Base-by-base conservation (phyloP, 1,284 basidiomycete genomes). In the Irpex lacteus region DNA sequence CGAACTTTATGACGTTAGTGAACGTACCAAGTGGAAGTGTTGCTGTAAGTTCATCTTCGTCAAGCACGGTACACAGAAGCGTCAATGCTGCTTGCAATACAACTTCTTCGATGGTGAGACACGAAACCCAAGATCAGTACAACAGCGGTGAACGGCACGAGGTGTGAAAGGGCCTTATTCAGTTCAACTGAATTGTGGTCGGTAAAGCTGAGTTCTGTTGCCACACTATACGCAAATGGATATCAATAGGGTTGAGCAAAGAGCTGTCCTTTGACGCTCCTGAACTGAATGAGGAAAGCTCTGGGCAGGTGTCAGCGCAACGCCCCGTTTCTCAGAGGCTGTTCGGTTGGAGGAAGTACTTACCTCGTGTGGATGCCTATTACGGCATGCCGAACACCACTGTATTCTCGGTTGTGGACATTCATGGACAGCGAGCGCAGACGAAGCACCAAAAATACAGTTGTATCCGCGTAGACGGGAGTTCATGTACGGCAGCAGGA, bases 351-450 rank as follows among this genome's bases (percentile, higher is more conserved):
- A 52, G 11, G 50, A n/a, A 18, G 50, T 49, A 57, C 47, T 21
- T 59, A 54, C 62, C 62, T 63, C 62, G 62, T 63, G 62, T 34
- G 54, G 37, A 21, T 21, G 11, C 32, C 8, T 32, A 59, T 63
- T 47, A 63, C 56, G 59, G 62, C 62, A 63, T 59, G 62, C 57
- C 56, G 56, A 49, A 59, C 62, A 58, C 57, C 62, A 59, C 57
- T 37, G 38, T 40, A 36, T 54, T 62, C 32, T 50, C 40, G 40
- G 15, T 15, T 34, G 34, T 56, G 62, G 62, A 59, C n/a, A 53
- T 56, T 56, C 34, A 34, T 56, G 13, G 54, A 34, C 54, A 32
- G 54, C 54, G 54, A 32, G 54, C 54, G 34, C 13, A 56, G 54
- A 53, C 11, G 50, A 53, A 53, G 21, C 21, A 26, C 21, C 21